Evolutionary conservation across 768 basidiomycete species (phyloP), one percentile per base, ranked within the genome.

Genomic region (Phlegmacium glaucopus): DNA sequence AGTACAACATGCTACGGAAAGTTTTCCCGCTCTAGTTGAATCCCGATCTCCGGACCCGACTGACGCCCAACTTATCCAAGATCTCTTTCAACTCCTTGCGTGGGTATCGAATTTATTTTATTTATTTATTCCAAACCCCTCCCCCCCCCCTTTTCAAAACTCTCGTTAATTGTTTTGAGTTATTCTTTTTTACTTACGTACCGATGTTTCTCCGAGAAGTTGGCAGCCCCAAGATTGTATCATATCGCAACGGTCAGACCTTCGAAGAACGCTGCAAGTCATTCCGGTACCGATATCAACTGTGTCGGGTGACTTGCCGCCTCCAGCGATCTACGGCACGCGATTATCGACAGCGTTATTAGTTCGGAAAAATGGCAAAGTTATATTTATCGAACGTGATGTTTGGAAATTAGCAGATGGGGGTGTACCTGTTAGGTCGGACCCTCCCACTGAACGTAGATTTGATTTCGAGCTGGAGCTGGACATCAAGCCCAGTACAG

Each of bases 301-400:
- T 28, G 62, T 60, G n/a, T 42, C 54, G 36, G 45, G 52, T 25
- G 48, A 35, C 32, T 38, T 35, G 22, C 54, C 39, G 15, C 58
- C 35, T 22, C 52, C 40, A n/a, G 56, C 48, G 18, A 61, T 60
- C 50, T 89, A 87, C 57, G 89, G 77, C 37, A 92, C 90, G 28
- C 83, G 89, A 12, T 63, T 87, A 44, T 78, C 89, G 36, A 90
- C 85, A 3, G 78, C 88, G 34, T 59, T 92, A 42, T 75, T 92
- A 47, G 69, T 92, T 15, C 72, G 72, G 47, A 77, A 74, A 50
- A 72, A 72, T 43, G 83, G 87, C 22, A 63, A 74, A 37, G 87
- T 77, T 8, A 47, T 79, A 13, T 90, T 89, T 56, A 69, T 85
- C 38, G 90, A 92, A 62, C 69, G 85, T 39, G 88, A 91, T 58